phyloP scores from a whole-genome alignment of 495 filamentous ascomycete genomes.

The Annulohypoxylon bovei region DNA sequence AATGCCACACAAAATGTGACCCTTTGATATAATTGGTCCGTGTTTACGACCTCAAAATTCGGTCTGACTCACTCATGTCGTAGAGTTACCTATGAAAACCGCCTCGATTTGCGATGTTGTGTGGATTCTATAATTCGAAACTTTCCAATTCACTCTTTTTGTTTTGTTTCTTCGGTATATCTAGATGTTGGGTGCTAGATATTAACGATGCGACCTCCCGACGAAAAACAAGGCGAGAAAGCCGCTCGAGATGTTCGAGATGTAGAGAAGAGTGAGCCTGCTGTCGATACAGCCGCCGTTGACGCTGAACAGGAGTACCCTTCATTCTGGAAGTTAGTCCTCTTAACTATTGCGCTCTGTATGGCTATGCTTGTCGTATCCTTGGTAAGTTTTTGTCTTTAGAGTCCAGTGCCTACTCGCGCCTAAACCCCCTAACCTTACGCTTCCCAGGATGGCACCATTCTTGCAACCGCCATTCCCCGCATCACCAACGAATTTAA shows the following conservation, averaged over 20 bases:
- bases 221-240: neutral
- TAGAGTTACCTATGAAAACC: neutral
- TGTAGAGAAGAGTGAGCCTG: slow-evolving; percentile 10
- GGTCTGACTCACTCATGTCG: slow-evolving; percentile 3
- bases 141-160: neutral
- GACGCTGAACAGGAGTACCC: slow-evolving; percentile 28
- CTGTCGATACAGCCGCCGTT: slow-evolving; percentile 1
- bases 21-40: neutral
- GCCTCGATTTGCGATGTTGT: neutral
- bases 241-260: slow-evolving; percentile 5
- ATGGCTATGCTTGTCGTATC: slow-evolving; percentile 32
- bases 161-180: neutral
- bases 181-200: neutral
- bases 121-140: neutral
- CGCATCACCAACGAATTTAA: slow-evolving; percentile 57
- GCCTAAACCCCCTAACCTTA: neutral
- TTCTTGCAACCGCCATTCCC: slow-evolving; percentile 55
- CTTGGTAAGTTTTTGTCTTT: slow-evolving; percentile 57
- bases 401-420: neutral
- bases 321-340: slow-evolving; percentile 26
- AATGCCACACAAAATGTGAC: neutral
- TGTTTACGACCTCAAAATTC: neutral
- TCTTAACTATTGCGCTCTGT: slow-evolving; percentile 31
- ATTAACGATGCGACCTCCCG: slow-evolving; percentile 3
- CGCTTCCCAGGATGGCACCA: slow-evolving; percentile 36